Conservation (phyloP, 177 flowering plant genomes). For the Tripterygium wilfordii region DNA sequence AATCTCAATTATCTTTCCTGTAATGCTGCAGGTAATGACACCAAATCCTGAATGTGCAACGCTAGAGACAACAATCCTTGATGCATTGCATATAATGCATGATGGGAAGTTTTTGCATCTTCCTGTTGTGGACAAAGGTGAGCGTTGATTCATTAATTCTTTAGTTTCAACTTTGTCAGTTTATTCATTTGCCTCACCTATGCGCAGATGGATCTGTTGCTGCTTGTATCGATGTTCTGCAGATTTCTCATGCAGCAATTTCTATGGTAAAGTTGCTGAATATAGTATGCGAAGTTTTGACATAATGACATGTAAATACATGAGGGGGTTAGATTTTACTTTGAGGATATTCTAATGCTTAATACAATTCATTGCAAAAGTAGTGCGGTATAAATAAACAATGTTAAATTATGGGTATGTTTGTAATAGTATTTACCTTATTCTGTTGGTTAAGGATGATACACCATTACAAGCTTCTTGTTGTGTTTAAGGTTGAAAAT, state of each 20-base stretch:
- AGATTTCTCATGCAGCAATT: slow-evolving; percentile 95
- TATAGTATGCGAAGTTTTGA: neutral
- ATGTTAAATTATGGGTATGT: too few species aligned
- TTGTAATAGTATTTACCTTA: neutral
- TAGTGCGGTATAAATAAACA: too few species aligned
- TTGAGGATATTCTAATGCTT: too few species aligned
- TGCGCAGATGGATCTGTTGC: slow-evolving; percentile 70
- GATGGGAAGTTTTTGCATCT: slow-evolving; percentile 95
- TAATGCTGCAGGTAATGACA: slow-evolving; percentile 75
- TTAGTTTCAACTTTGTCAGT: too few species aligned
- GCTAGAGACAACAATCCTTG: slow-evolving; percentile 82
- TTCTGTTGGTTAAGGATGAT: too few species aligned
- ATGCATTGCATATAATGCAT: slow-evolving; percentile 94
- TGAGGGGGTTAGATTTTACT: neutral
- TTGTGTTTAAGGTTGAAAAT: slow-evolving; percentile 91
- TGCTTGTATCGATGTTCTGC: slow-evolving; percentile 90
- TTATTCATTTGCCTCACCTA: too few species aligned
- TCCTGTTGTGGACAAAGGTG: slow-evolving; percentile 88
- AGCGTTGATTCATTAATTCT: slow-evolving; percentile 4
- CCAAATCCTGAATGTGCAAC: slow-evolving; percentile 89
- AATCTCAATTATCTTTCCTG: neutral
- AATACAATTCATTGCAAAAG: too few species aligned
- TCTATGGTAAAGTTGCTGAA: slow-evolving; percentile 61
- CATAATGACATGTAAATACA: too few species aligned
- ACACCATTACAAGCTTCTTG: too few species aligned